phyloP scores from a whole-genome alignment of 1,284 basidiomycete species.

The Sphagnurus paluster region DNA sequence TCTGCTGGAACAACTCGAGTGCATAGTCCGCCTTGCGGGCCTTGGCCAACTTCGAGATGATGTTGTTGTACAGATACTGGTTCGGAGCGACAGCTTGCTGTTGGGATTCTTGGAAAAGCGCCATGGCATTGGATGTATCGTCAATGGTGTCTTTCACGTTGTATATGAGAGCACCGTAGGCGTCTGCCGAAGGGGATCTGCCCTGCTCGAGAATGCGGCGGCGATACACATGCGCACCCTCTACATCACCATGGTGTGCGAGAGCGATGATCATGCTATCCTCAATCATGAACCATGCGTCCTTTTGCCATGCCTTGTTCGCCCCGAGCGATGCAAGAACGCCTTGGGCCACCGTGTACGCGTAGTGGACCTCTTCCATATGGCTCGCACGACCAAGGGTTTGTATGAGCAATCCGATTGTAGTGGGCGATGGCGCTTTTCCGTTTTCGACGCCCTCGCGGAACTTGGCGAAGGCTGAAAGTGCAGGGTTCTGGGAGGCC shows the following conservation, averaged over 20 bases:
- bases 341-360: constrained; percentile 74
- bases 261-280: constrained; percentile 86
- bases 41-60: constrained; percentile 92
- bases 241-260: constrained; percentile 79
- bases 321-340: constrained; percentile 47
- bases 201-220: constrained; percentile 77
- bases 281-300: constrained; percentile 79
- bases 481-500: constrained; percentile 14
- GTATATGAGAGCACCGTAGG: constrained; percentile 89
- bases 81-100: constrained; percentile 72
- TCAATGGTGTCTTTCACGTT: constrained; percentile 91
- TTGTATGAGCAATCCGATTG: constrained; percentile 67
- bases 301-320: constrained; percentile 50
- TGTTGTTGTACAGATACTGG: constrained; percentile 91
- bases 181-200: constrained; percentile 81
- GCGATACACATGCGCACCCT: constrained; percentile 81
- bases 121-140: constrained; percentile 84
- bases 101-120: constrained; percentile 82
- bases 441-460: constrained; percentile 29
- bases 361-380: constrained; percentile 58
- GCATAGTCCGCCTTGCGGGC: constrained; percentile 91
- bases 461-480: constrained; percentile 31
- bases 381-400: constrained; percentile 65
- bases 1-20: constrained; percentile 81
- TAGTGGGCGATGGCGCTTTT: constrained; percentile 52